Evolutionary conservation across 192 early-diverging fungal species (phyloP).

Genomic region (Dissophora ornata): DNA sequence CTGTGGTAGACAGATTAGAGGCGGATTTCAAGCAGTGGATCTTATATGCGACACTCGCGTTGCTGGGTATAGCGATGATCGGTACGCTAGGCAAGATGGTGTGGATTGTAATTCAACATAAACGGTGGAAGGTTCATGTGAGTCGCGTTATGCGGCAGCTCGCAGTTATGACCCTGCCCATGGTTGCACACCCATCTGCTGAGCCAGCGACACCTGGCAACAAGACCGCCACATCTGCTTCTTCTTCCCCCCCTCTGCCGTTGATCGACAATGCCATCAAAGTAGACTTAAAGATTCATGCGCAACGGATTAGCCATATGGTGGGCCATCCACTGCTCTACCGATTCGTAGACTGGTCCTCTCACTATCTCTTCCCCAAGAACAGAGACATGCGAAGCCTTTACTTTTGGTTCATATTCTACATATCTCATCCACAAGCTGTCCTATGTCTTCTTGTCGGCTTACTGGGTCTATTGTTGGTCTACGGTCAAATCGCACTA

Average conservation of each 20-base stretch:
- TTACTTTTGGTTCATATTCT: slow-evolving; percentile 49
- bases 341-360: slow-evolving; percentile 13
- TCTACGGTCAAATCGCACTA: slow-evolving; percentile 36
- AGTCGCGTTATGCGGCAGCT: not conserved
- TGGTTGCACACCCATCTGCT: too few species aligned
- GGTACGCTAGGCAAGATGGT: slow-evolving; percentile 15
- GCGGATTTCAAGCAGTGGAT: slow-evolving; percentile 16
- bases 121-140: slow-evolving; percentile 20
- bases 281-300: not conserved
- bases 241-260: not conserved
- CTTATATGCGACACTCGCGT: not conserved
- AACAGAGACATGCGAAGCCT: slow-evolving; percentile 11
- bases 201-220: too few species aligned
- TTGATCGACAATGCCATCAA: not conserved
- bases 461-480: slow-evolving; percentile 18
- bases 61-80: slow-evolving; percentile 3
- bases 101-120: slow-evolving; percentile 4
- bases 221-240: too few species aligned
- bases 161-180: not conserved
- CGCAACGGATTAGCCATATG: slow-evolving; percentile 6
- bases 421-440: slow-evolving; percentile 27
- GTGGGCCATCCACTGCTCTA: slow-evolving; percentile 17
- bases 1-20: slow-evolving; percentile 7
- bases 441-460: slow-evolving; percentile 43
- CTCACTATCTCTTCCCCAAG: slow-evolving; percentile 9